Evolutionary conservation across 2,329 filamentous ascomycete genomes (phyloP).

Genomic region (Daldinia sp.): DNA sequence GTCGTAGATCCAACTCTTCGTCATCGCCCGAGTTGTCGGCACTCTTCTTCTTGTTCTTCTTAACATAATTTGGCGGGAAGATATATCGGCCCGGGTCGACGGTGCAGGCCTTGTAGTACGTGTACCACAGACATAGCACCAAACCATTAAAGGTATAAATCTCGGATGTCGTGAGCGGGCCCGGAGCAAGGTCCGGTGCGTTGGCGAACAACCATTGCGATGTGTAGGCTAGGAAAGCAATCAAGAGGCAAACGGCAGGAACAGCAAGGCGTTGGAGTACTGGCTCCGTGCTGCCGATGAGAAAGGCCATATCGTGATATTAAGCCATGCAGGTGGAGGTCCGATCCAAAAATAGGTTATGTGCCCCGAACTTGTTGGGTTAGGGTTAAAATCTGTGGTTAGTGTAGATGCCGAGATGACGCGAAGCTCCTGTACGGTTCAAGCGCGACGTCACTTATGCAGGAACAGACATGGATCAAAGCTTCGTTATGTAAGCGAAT

Average conservation of each 20-base stretch:
- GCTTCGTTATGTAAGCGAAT: neutral
- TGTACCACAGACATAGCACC: conserved; percentile 73
- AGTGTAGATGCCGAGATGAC: conserved; percentile 4
- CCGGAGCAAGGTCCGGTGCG: conserved; percentile 68
- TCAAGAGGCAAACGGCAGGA: conserved; percentile 74
- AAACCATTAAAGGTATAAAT: conserved; percentile 74
- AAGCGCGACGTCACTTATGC: conserved; percentile 36
- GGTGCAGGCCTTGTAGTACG: conserved; percentile 73
- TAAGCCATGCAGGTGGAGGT: neutral
- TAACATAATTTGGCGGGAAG: conserved; percentile 52
- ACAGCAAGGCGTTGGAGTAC: conserved; percentile 70
- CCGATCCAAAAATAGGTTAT: neutral
- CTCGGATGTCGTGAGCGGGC: conserved; percentile 69
- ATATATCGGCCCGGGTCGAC: conserved; percentile 69
- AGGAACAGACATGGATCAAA: conserved; percentile 31
- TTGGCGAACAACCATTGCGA: conserved; percentile 78
- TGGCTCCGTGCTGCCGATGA: conserved; percentile 49
- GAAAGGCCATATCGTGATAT: conserved; percentile 48
- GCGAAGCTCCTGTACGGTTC: conserved; percentile 25
- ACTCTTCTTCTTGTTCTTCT: conserved; percentile 46
- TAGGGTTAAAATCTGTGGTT: too few species aligned
- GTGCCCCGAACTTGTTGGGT: neutral
- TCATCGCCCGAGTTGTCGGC: conserved; percentile 40
- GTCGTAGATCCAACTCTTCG: conserved; percentile 39
- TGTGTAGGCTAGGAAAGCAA: conserved; percentile 76